phyloP scores from a whole-genome alignment of 2,329 filamentous ascomycete genomes.

The Pseudonectria foliicola region DNA sequence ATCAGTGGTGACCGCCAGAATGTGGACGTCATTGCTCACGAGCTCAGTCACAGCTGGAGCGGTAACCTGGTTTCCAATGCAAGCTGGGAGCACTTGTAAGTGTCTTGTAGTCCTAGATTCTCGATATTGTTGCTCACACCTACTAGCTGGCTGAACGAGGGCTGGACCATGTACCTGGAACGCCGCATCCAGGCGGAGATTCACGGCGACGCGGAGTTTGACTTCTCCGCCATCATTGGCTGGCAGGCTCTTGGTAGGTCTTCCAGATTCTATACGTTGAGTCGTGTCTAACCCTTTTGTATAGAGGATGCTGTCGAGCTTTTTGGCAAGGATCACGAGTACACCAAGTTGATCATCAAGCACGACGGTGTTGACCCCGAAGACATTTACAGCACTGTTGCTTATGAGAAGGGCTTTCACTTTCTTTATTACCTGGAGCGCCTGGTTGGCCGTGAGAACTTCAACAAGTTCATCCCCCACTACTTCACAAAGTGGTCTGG shows the following conservation, averaged over 20 bases:
- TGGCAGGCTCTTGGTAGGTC: constrained; percentile 71
- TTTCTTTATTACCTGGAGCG: constrained; percentile 89
- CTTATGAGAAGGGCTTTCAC: constrained; percentile 95
- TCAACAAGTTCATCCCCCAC: constrained; percentile 91
- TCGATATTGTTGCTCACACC: constrained; percentile 2
- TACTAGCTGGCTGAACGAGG: constrained; percentile 60
- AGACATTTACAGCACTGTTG: constrained; percentile 86
- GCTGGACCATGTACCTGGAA: constrained; percentile 94
- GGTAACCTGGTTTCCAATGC: constrained; percentile 76
- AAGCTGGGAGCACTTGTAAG: constrained; percentile 74
- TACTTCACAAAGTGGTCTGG: constrained; percentile 83
- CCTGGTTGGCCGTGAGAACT: constrained; percentile 75
- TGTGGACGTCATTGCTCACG: constrained; percentile 92
- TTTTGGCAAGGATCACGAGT: constrained; percentile 79
- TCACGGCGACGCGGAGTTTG: constrained; percentile 77
- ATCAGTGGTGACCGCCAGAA: constrained; percentile 89
- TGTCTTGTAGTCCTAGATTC: constrained; percentile 4
- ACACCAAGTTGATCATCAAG: constrained; percentile 83
- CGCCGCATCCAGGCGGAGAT: constrained; percentile 70
- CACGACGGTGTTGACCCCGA: constrained; percentile 90
- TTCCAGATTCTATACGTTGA: not conserved
- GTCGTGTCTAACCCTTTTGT: constrained; percentile 9
- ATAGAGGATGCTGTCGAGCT: constrained; percentile 67
- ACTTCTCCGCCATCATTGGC: constrained; percentile 93
- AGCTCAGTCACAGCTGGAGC: constrained; percentile 71